Conservation (phyloP, 345 rosid genomes). For the Salix caprea region DNA sequence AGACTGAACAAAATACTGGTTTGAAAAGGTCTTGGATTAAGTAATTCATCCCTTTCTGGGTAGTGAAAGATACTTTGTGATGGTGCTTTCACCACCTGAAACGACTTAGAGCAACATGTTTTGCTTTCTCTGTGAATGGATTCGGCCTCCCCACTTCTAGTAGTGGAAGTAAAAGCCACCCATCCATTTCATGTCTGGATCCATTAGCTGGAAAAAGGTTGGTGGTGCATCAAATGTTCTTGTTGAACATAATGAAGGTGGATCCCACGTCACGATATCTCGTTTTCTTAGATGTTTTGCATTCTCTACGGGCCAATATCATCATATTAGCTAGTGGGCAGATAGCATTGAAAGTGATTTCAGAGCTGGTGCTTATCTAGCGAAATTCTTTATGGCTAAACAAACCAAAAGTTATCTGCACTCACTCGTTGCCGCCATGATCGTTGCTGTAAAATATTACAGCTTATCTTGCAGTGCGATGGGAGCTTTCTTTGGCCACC, state of each 20-base stretch:
- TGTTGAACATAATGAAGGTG: not conserved
- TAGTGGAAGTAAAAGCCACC: not conserved
- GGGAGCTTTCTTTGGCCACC: not conserved
- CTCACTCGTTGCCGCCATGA: not conserved
- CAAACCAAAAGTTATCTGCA: not conserved
- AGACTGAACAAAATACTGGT: not conserved
- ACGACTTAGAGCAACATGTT: not conserved
- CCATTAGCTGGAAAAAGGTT: not conserved
- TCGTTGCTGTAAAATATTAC: not conserved
- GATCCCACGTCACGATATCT: not conserved
- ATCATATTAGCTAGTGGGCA: not conserved
- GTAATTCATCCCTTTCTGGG: not conserved
- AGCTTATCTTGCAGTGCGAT: not conserved
- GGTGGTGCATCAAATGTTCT: not conserved
- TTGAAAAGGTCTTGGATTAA: not conserved
- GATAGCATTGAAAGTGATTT: not conserved
- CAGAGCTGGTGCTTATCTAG: not conserved
- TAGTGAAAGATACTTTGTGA: not conserved
- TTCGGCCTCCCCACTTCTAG: not conserved
- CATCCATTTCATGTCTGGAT: not conserved
- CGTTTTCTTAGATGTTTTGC: not conserved
- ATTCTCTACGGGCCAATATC: not conserved
- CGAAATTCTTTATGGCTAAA: not conserved
- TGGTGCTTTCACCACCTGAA: not conserved
- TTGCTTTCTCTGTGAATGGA: not conserved